Evolutionary conservation across 208 protist species (phyloP), one percentile per base, ranked within the genome.

Genomic region (Trypanosoma caninum): DNA sequence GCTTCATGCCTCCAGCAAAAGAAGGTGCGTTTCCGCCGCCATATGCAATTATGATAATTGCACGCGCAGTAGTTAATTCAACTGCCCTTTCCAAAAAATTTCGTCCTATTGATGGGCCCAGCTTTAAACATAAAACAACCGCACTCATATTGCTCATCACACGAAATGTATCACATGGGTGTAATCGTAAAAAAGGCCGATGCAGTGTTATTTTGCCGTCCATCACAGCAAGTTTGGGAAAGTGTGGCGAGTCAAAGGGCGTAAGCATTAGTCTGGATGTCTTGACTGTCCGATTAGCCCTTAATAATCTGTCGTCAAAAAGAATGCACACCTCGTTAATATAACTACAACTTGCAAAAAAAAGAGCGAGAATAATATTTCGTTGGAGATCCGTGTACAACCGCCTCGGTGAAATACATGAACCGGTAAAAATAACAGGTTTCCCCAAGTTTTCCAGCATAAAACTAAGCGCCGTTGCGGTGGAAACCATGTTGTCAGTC

Each of bases 371-470:
- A 35, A 94, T 81, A 2, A 94, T 76, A 62, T 97, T 97, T 20
- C 82, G 83, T 65, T 82, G 74, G 34, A 90, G 81, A 61, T 98
- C 97, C 9, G 78, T 97, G 62, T 93, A 95, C 0, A 88, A 68
- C 20, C 92, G 78, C 25, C 76, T 74, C 33, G 94, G 70, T 5
- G 96, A 89, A 57, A 98, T 89, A 47, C 97, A 77, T 9, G 92
- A 93, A 22, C 98, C 98, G 22, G 98, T 99, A 41, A 99, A 83
- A 46, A 99, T 77, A 34, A 99, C 89, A 2, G 97, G 79, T 75
- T 99, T 99, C 31, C 80, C 87, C 1, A 99, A 72, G 74, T 99
- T 98, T 54, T 98, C 88, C 0, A 99, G 81, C 64, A 99, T 91
- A 71, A 99, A 99, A 54, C 93, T 96, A 22, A 99, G 72, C 22